Evolutionary conservation across 2,329 filamentous ascomycete species (phyloP).

Genomic region (Capronia americana): DNA sequence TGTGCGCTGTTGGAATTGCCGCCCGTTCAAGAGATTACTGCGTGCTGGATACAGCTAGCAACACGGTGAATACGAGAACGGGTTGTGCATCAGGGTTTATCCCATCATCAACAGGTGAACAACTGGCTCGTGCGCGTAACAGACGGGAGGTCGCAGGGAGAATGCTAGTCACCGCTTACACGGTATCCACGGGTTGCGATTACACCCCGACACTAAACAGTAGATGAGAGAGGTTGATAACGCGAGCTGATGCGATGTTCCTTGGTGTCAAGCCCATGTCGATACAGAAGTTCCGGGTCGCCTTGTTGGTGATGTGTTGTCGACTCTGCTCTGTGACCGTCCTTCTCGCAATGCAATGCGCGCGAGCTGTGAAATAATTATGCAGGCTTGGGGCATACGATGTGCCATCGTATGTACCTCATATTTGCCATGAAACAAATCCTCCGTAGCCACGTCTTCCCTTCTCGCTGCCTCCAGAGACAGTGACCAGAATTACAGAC

Average conservation of each 20-base stretch:
- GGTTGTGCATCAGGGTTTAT: neutral
- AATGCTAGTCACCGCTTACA: neutral
- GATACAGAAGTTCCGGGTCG: neutral
- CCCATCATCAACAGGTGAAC: neutral
- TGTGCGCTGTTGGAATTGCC: neutral
- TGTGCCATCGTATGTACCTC: neutral
- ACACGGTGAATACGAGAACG: neutral
- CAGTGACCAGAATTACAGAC: neutral
- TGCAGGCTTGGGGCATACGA: neutral
- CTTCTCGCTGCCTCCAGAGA: no score
- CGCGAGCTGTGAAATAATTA: neutral
- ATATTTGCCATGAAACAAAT: neutral
- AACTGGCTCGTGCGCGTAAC: neutral
- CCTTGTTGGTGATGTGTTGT: no score
- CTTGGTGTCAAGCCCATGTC: neutral
- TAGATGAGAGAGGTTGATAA: neutral
- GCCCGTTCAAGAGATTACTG: neutral
- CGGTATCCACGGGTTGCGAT: neutral
- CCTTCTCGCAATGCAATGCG: neutral
- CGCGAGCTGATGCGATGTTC: neutral
- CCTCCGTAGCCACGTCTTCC: neutral
- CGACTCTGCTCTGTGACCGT: neutral
- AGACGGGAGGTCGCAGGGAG: neutral
- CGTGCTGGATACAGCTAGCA: neutral
- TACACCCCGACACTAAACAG: neutral